phyloP scores from a whole-genome alignment of 495 filamentous ascomycete species.

The Aspergillus sclerotioniger region DNA sequence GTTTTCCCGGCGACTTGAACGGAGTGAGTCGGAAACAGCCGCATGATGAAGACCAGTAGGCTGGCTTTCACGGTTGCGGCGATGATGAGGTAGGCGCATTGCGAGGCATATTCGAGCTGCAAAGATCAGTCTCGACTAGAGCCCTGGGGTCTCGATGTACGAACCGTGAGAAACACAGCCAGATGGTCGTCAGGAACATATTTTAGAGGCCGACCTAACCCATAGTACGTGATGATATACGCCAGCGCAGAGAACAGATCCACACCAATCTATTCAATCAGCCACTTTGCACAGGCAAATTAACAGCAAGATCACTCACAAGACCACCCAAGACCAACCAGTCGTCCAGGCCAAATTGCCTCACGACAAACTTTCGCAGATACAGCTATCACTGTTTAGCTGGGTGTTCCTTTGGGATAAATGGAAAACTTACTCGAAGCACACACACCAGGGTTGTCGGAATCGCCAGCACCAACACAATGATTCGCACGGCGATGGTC shows the following conservation, averaged over 20 bases:
- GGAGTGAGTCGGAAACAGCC: constrained; percentile 7
- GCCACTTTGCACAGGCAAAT: background rate
- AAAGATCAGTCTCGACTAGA: background rate
- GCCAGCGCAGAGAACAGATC: constrained; percentile 12
- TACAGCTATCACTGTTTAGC: constrained; percentile 6
- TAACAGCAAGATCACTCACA: background rate
- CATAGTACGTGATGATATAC: constrained; percentile 15
- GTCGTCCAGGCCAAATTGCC: constrained; percentile 11
- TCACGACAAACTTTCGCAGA: constrained; percentile 4
- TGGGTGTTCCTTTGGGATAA: background rate
- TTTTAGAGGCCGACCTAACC: constrained; percentile 4
- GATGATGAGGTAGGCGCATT: constrained; percentile 9
- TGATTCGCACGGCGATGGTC: constrained; percentile 3
- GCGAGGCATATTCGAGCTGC: constrained; percentile 10
- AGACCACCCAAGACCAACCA: constrained; percentile 11
- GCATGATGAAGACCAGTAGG: constrained; percentile 9
- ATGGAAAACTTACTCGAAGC: constrained; percentile 1
- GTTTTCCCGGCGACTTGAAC: background rate
- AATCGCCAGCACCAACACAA: constrained; percentile 10
- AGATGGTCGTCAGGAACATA: constrained; percentile 4
- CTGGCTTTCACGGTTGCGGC: constrained; percentile 10
- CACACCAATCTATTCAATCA: background rate
- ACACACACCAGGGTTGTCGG: constrained; percentile 8
- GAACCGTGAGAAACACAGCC: constrained; percentile 4
- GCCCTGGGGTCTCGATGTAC: background rate